Percentiles rank a stretch among this genome's conserved stretches.
phyloP scores from a whole-genome alignment of 768 basidiomycete species.

The Hydnomerulius pinastri region DNA sequence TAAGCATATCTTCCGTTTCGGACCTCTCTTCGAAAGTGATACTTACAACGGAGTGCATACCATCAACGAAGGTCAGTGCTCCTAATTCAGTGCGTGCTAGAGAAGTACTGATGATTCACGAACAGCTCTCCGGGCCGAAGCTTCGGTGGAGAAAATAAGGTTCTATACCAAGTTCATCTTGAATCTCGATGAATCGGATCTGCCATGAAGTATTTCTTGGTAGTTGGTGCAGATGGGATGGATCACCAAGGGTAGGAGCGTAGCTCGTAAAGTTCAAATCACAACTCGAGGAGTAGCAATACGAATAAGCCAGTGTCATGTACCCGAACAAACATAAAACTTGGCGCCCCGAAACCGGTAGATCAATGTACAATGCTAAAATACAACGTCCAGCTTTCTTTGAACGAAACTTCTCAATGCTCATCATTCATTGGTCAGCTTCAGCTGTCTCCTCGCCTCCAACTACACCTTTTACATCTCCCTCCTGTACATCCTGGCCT shows the following conservation, averaged over 20 bases:
- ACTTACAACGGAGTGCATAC: conserved; percentile 9
- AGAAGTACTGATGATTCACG: neutral
- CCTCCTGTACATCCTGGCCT: conserved; percentile 21
- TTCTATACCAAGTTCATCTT: conserved; percentile 68
- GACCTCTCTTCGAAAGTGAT: conserved; percentile 19
- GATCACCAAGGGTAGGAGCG: too few species aligned
- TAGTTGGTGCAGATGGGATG: too few species aligned
- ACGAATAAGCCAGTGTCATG: too few species aligned
- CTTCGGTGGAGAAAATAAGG: conserved; percentile 58
- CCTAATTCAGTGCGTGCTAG: neutral
- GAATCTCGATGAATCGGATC: conserved; percentile 58
- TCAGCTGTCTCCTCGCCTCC: conserved; percentile 14
- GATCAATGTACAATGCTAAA: conserved; percentile 3
- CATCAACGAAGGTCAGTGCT: conserved; percentile 6
- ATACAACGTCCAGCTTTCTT: conserved; percentile 11
- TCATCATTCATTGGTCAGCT: conserved; percentile 6
- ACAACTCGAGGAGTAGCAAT: too few species aligned
- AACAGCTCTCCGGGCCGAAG: conserved; percentile 47
- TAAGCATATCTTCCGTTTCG: conserved; percentile 60
- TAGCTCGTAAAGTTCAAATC: too few species aligned
- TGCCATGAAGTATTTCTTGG: neutral
- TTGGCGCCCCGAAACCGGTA: too few species aligned
- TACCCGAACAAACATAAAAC: too few species aligned
- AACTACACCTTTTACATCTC: conserved; percentile 20
- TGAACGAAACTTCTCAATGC: neutral